phyloP scores from a whole-genome alignment of 176 grass and related monocot species.

The Ensete glaucum region DNA sequence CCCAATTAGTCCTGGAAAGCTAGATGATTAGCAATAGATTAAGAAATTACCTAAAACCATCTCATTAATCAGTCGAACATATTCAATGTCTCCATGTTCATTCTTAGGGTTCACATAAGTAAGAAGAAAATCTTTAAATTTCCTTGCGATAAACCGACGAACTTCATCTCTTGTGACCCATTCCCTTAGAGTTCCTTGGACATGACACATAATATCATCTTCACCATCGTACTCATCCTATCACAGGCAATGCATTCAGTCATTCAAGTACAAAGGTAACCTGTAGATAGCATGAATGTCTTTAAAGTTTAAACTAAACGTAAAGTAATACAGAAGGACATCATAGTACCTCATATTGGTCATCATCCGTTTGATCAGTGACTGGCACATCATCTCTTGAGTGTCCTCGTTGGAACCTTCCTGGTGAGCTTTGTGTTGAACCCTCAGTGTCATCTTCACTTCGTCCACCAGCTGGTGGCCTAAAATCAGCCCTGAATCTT shows the following conservation, averaged over 20 bases:
- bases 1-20: not conserved
- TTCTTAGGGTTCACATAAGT: constrained; percentile 96
- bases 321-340: constrained; percentile 9
- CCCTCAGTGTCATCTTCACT: constrained; percentile 82
- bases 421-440: constrained; percentile 78
- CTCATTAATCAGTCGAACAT: constrained; percentile 86
- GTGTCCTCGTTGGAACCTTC: constrained; percentile 70
- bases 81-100: constrained; percentile 91
- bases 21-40: not conserved
- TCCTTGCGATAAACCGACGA: constrained; percentile 87
- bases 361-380: constrained; percentile 92
- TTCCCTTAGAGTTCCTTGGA: constrained; percentile 87
- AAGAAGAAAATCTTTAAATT: constrained; percentile 97
- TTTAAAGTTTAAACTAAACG: not conserved
- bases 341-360: constrained; percentile 67
- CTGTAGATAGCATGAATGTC: not conserved
- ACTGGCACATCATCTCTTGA: constrained; percentile 72
- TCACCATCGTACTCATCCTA: constrained; percentile 98
- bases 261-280: not conserved
- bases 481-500: constrained; percentile 69
- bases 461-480: constrained; percentile 55
- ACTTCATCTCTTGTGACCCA: constrained; percentile 99
- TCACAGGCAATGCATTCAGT: constrained; percentile 4
- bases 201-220: constrained; percentile 93
- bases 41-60: constrained; percentile 79